Base-by-base conservation (phyloP, 2,329 filamentous ascomycete genomes). In the Talaromyces sp. region DNA sequence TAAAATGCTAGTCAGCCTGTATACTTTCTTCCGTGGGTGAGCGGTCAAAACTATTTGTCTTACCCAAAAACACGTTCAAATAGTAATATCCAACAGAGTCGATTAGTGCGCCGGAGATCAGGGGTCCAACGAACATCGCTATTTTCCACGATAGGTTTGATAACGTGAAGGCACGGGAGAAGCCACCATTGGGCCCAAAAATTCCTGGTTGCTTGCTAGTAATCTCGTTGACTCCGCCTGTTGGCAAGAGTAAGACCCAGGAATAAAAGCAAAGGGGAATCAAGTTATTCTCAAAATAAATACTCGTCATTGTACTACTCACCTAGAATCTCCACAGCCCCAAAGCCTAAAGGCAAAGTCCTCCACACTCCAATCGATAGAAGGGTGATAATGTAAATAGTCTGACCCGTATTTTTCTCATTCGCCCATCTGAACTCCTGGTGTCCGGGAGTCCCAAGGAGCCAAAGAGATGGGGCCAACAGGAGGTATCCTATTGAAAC, bases 401-500 rank as follows among this genome's bases (percentile, higher is more conserved):
- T 32, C 13, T 13, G 29, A 32, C 29, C 29, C 7, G 29, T 13
- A 32, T 13, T 13, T 32, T 13, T 13, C 29, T 32, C 29, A 16
- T 58, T 63, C 0, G 58, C 59, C 64, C 64, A 69, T 1, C 62
- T 55, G 19, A 70, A 65, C 2, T 61, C 53, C 16, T 63, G 54
- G 9, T 70, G 57, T 7, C 68, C 68, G 0, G 68, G 63, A 10
- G 66, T 51, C 1, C 67, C 68, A 0, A 67, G 49, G 11, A 69
- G 24, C 64, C 65, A 70, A 32, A 70, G 33, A 9, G 65, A 50
- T 9, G 63, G 52, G 3, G 60, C 61, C 4, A 70, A 46, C 1
- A 54, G 29, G 3, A 64, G 22, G 30, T 65, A 70, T 0, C 67
- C 67, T 13, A 64, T 40, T 9, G 62, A 60, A 16, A 58, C 63